phyloP scores from a whole-genome alignment of 495 filamentous ascomycete species.

The Aspergillus sclerotioniger region DNA sequence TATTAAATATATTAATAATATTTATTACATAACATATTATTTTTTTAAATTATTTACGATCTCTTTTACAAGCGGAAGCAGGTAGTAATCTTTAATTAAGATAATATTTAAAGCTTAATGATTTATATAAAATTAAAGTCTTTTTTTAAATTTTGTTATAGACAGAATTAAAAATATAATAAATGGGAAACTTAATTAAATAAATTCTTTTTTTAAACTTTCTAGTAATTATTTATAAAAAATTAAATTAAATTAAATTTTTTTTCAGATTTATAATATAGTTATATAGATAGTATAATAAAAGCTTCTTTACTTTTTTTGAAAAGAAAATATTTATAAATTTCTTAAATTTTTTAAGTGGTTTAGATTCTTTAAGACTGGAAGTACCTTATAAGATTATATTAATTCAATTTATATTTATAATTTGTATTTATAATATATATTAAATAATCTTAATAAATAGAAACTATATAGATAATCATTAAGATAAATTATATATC shows the following conservation, averaged over 20 bases:
- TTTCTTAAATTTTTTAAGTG: slow-evolving; percentile 1
- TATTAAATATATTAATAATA: no score
- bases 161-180: slow-evolving; percentile 3
- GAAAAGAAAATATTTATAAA: slow-evolving; percentile 4
- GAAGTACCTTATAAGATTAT: not conserved
- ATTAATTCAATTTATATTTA: no score
- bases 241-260: not conserved
- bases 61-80: not conserved
- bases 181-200: not conserved
- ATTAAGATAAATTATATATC: not conserved
- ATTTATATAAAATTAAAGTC: no score
- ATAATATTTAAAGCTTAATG: slow-evolving; percentile 3
- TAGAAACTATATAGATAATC: not conserved
- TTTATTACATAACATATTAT: slow-evolving; percentile 5
- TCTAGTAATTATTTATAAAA: not conserved
- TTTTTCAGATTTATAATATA: not conserved
- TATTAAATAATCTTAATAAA: not conserved
- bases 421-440: slow-evolving; percentile 1
- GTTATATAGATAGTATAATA: no score
- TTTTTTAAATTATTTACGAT: slow-evolving; percentile 4
- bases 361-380: not conserved
- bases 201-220: not conserved
- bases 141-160: slow-evolving; percentile 1
- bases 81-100: slow-evolving; percentile 1
- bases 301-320: not conserved